Base-by-base conservation (phyloP, 2,329 filamentous ascomycete species). In the Calycina marina region DNA sequence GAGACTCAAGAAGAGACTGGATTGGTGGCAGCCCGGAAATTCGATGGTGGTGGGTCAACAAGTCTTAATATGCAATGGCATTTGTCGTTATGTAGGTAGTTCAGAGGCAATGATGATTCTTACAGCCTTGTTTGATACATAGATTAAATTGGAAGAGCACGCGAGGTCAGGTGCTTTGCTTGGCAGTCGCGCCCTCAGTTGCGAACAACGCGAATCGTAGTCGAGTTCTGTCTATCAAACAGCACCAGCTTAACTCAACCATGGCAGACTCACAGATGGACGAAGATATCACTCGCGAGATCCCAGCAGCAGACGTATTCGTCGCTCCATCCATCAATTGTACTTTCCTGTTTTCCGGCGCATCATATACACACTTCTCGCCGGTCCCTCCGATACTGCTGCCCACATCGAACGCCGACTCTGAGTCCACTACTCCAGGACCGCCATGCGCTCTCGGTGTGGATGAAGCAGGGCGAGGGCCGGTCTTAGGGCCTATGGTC, bases 381-480 rank as follows among this genome's bases (percentile, higher is more conserved):
- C 61, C 70, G 11, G 63, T 82, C 1, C 82, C 81, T 1, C 51
- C 67, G 0, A 53, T 58, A n/a, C 69, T 84, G 32, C 65, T 65
- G 39, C 42, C 59, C 13, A 42, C 48, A 32, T 24, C 42, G 18
- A 39, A 38, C 20, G 26, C 35, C 12, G 25, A 40, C 14, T 32
- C 40, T 12, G 32, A 45, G 28, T 25, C 38, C n/a, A 34, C 40
- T 28, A 52, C 55, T 26, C 47, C 57, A 27, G 56, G 54, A 12
- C 67, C 63, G 35, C 67, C 74, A 50, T 90, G 82, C 56, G 77
- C 80, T 13, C 67, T 96, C 14, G 88, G 88, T 40, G 78, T 96
- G 31, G 88, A 96, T 55, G 88, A 96, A 63, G 88, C 88, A 44
- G 88, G 88, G 28, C 74, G 88, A 49, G 88, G 88, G 2, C 88